These are phyloP conservation scores for Phaeosphaeria sp. DNA, from an alignment of 2,329 filamentous ascomycete species.

Conservation along the genomic window DNA sequence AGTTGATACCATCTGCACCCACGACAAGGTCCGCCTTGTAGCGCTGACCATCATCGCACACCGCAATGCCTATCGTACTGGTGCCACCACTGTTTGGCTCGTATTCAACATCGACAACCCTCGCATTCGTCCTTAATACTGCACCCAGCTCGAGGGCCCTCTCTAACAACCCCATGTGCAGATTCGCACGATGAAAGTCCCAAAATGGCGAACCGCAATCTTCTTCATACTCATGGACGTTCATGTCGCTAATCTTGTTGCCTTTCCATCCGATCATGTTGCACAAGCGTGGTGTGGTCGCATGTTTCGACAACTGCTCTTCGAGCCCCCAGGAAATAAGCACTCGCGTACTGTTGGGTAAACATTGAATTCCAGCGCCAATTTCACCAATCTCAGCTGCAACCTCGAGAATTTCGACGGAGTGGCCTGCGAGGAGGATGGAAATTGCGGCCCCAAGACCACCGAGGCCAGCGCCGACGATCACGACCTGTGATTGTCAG, in stretches of 20 bases:
- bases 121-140: conserved; percentile 52
- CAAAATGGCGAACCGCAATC: conserved; percentile 56
- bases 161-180: conserved; percentile 57
- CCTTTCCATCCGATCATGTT: conserved; percentile 64
- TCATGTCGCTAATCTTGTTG: conserved; percentile 55
- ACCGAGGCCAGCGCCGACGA: conserved; percentile 64
- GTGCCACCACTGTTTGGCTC: conserved; percentile 7
- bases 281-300: conserved; percentile 48
- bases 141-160: conserved; percentile 58
- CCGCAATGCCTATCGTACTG: conserved; percentile 48
- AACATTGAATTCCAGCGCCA: conserved; percentile 60
- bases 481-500: conserved; percentile 46
- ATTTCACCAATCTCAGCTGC: conserved; percentile 57
- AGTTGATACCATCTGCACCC: conserved; percentile 58
- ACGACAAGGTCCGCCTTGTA: conserved; percentile 55
- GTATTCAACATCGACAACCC: conserved; percentile 53
- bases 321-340: conserved; percentile 59
- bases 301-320: conserved; percentile 51
- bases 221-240: conserved; percentile 52
- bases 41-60: conserved; percentile 47
- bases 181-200: conserved; percentile 62
- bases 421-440: conserved; percentile 55
- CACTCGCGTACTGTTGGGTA: conserved; percentile 57
- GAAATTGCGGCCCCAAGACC: conserved; percentile 61
- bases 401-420: conserved; percentile 57